Base-by-base conservation (phyloP, 768 basidiomycete genomes). In the Leucocoprinus sp. region DNA sequence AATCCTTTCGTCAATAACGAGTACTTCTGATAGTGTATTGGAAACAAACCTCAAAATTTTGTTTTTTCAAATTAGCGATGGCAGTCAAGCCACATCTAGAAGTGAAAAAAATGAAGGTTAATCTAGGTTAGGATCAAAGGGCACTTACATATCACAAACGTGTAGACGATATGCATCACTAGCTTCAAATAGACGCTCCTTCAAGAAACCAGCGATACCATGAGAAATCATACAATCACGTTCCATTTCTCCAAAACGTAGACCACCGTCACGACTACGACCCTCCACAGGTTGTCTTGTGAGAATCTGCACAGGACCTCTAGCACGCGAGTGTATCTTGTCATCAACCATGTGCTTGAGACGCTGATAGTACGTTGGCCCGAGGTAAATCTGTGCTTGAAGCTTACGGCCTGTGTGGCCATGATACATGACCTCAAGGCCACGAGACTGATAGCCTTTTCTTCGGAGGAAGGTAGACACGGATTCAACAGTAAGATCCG, bases 201-300 rank as follows among this genome's bases (percentile, higher is more conserved):
- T 97, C 65, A 98, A 65, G 80, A 98, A 98, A 1, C 80, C 91
- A 37, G 96, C 95, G 52, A 98, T 93, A 61, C 96, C 96, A 69
- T 99, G 96, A 18, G 96, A 96, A 50, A 99, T 95, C 96, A 99
- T 99, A 63, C 96, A 98, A 78, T 97, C 95, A 63, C 92, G 89
- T 61, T 99, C 96, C 96, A 99, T 99, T 76, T 99, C 96, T 74
- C 96, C 96, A 73, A 99, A 99, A 58, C 96, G 92, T 52, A 99
- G 68, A 64, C 96, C 96, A 72, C 96, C 96, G 59, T 98, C 96
- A 68, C 96, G 79, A 77, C 88, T 92, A 65, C 96, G 78, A 76
- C 96, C 96, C 61, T 99, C 96, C 12, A 99, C 96, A 9, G 96
- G 96, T 59, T 99, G 96, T 39, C 96, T 70, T 24, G 95, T 99